Base-by-base conservation (phyloP, 805 yeast species). In the Saccharomycopsis guyanensis region DNA sequence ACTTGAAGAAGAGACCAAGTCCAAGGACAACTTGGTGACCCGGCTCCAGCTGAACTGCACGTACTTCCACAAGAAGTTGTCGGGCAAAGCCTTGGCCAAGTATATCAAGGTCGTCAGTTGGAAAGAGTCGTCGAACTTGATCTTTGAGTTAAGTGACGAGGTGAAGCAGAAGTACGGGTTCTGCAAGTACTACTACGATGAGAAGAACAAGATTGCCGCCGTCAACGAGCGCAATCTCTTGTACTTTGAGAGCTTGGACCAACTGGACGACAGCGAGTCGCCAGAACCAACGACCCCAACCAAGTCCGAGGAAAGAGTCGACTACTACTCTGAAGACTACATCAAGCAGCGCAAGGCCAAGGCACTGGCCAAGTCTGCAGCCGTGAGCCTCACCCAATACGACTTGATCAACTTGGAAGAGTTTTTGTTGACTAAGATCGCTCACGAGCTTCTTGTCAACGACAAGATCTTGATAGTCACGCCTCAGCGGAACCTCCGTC, bases 101-200 rank as follows among this genome's bases (percentile, higher is more conserved):
- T 62, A 64, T 36, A 55, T 84, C 41, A 67, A 69, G 16, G 65
- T 88, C 7, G 69, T 72, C 27, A 84, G 95, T 0, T 62, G 68
- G 34, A 64, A 65, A 2, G 68, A 68, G 45, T 82, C 94, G 0
- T 86, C 96, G 34, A 66, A 84, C 31, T 62, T 86, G 38, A 88
- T 86, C 55, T 63, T 91, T 41, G 72, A 78, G 45, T 65, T 91
- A 46, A 65, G 65, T 20, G 71, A 72, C 2, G 65, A 66, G n/a
- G n/a, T 54, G 23, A 59, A 85, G 61, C 61, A 63, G 24, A 49
- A 55, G 12, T 63, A 77, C 43, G 66, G 63, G 1, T 65, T 80
- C 40, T 82, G 82, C 10, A 61, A 40, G 19, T 50, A 55, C 8
- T 62, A 62, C 45, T 15, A 24, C 24, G 60, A 63, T n/a, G 63